Evolutionary conservation across 805 yeast species (phyloP), one percentile per base, ranked within the genome.

Genomic region (Lipomyces kockii): DNA sequence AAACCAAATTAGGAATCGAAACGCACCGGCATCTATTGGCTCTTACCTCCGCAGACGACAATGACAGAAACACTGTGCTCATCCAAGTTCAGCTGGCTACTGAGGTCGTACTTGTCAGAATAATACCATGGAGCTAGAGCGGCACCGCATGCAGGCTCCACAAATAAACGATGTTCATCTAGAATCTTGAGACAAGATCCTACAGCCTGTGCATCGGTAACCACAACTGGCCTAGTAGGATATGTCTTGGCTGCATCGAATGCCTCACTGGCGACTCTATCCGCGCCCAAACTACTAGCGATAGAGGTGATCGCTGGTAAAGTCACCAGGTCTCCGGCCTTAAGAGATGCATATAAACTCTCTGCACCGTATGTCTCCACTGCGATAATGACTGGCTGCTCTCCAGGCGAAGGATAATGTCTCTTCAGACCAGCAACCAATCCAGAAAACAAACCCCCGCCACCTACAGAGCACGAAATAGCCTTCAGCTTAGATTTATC

Each of bases 381-480:
- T 17, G 84, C 84, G 20, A 83, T 71, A 3, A 85, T 77, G 66
- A 84, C 37, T 25, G 71, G 71, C 9, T 37, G 55, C 55, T 25
- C 34, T 4, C 35, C 55, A 29, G 37, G 11, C 25, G 79, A 70
- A 69, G 11, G 74, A 74, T 77, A 78, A 12, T 84, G 77, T 68
- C 92, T 84, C 78, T 90, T 89, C 77, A 94, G 78, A 74, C 95
- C 96, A 2, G 91, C 82, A 60, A 91, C 94, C 54, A 94, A 83
- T 76, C 99, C 99, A 11, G 97, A 86, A 76, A 90, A 85, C 71
- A 94, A 82, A 60, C 99, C 99, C 74, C 98, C 98, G 71, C 99
- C 99, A 66, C 98, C 99, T 61, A 92, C 92, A 8, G 97, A 94
- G 67, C 93, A 87, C 72, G 92, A 90, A 1, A 94, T 89, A 1